These are phyloP conservation scores for Lophiostoma macrostomum DNA, from an alignment of 495 filamentous ascomycete species.

Conservation along the genomic window DNA sequence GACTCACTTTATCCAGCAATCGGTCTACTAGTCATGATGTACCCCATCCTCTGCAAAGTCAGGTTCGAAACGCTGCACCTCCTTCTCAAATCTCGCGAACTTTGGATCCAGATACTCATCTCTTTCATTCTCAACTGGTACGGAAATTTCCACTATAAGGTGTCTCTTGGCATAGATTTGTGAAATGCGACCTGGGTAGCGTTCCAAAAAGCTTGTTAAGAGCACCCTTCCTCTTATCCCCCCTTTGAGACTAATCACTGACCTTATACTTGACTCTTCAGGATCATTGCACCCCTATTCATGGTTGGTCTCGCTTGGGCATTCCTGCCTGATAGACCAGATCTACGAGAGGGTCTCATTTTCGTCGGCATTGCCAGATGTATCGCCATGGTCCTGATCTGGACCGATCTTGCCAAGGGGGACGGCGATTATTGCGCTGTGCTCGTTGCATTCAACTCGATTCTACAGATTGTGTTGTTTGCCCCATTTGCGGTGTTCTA, in stretches of 20 bases:
- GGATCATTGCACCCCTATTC: constrained; percentile 81
- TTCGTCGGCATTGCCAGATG: constrained; percentile 43
- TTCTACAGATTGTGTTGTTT: constrained; percentile 43
- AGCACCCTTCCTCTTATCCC: too few species aligned
- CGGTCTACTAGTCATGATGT: constrained; percentile 91
- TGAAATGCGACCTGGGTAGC: too few species aligned
- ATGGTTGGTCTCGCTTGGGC: constrained; percentile 63
- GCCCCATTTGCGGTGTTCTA: constrained; percentile 43
- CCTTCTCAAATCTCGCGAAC: constrained; percentile 54
- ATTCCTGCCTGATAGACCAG: constrained; percentile 42
- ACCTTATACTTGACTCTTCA: too few species aligned
- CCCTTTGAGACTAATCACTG: too few species aligned
- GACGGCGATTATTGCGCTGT: constrained; percentile 44
- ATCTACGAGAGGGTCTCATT: constrained; percentile 41
- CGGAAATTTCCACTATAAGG: too few species aligned
- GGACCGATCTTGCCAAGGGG: constrained; percentile 41
- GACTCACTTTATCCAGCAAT: constrained; percentile 50
- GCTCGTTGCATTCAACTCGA: constrained; percentile 42
- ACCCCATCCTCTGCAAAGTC: constrained; percentile 92
- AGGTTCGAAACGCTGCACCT: constrained; percentile 75
- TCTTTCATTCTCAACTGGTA: constrained; percentile 82
- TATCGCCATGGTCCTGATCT: constrained; percentile 45
- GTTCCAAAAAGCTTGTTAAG: too few species aligned
- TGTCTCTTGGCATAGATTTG: too few species aligned
- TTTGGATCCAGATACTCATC: constrained; percentile 80